phyloP scores from a whole-genome alignment of 2,329 filamentous ascomycete genomes.

The Hypoxylon sp. region DNA sequence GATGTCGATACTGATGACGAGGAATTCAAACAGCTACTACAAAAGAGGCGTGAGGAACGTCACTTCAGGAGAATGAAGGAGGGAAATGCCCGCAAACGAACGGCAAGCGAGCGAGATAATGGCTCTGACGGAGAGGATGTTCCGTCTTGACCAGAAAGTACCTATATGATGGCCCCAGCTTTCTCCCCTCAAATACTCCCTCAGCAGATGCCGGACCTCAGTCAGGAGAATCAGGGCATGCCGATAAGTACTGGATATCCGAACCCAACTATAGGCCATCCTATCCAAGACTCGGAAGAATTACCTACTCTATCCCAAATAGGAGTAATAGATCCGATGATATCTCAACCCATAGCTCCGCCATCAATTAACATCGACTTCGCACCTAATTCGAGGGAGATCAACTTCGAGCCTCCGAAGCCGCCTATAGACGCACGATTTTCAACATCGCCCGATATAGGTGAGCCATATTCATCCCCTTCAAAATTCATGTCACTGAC shows the following conservation, averaged over 20 bases:
- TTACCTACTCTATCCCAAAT: slow-evolving; percentile 67
- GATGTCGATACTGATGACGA: too few species aligned
- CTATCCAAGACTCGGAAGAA: slow-evolving; percentile 61
- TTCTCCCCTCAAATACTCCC: slow-evolving; percentile 74
- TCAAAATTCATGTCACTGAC: slow-evolving; percentile 44
- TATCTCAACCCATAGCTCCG: slow-evolving; percentile 82
- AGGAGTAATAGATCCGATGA: slow-evolving; percentile 68
- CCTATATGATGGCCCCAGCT: slow-evolving; percentile 65
- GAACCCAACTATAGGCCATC: slow-evolving; percentile 61
- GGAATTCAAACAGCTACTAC: too few species aligned
- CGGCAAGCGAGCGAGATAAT: too few species aligned
- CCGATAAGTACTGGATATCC: slow-evolving; percentile 61
- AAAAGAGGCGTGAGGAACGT: too few species aligned
- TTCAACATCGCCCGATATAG: slow-evolving; percentile 83
- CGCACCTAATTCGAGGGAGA: slow-evolving; percentile 79
- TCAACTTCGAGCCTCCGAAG: slow-evolving; percentile 77
- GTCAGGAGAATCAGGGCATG: slow-evolving; percentile 64
- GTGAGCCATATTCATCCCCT: slow-evolving; percentile 58
- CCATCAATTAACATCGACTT: slow-evolving; percentile 96
- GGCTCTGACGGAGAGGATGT: too few species aligned
- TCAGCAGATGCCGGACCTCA: slow-evolving; percentile 68
- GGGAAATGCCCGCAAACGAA: too few species aligned
- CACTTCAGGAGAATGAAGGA: too few species aligned
- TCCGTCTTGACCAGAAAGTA: too few species aligned
- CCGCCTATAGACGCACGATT: slow-evolving; percentile 80